phyloP scores from a whole-genome alignment of 1,284 basidiomycete genomes.

The Apiotrichum veenhuisii region DNA sequence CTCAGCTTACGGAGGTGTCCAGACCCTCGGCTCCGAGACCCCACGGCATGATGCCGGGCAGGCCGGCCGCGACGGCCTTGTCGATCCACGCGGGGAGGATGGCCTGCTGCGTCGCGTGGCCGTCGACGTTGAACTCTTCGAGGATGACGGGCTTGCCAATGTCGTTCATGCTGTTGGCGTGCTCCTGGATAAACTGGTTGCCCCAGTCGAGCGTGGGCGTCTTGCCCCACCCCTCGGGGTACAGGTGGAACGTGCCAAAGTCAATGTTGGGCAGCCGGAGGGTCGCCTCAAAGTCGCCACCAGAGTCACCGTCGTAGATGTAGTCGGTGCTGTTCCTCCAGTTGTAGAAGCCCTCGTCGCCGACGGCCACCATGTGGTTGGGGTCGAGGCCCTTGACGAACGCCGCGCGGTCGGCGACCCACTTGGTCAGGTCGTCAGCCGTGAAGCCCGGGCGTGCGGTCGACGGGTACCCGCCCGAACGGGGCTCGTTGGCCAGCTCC shows the following conservation, averaged over 20 bases:
- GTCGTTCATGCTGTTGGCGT: not conserved
- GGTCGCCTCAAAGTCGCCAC: conserved; percentile 7
- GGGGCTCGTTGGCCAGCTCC: conserved; percentile 64
- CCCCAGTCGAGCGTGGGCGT: not conserved
- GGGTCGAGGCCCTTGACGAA: conserved; percentile 57
- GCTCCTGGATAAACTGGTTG: conserved; percentile 1
- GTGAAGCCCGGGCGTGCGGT: conserved; percentile 51
- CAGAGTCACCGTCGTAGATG: conserved; percentile 59
- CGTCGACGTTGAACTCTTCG: conserved; percentile 9
- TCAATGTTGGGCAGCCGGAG: conserved; percentile 8
- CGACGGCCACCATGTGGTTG: conserved; percentile 63
- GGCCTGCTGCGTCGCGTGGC: not conserved
- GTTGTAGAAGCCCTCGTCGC: conserved; percentile 59
- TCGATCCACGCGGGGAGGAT: conserved; percentile 6
- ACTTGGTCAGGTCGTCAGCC: conserved; percentile 53
- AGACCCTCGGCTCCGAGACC: not conserved
- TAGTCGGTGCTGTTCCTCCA: conserved; percentile 56
- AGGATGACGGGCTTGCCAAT: conserved; percentile 11
- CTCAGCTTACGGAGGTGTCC: not conserved
- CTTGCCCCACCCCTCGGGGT: conserved; percentile 2
- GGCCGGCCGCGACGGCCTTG: conserved; percentile 1
- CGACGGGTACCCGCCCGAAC: conserved; percentile 50
- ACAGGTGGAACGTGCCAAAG: conserved; percentile 13
- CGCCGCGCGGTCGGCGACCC: conserved; percentile 55
- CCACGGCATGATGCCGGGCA: conserved; percentile 13